phyloP scores from a whole-genome alignment of 306 rosid species.

The Abrus precatorius region DNA sequence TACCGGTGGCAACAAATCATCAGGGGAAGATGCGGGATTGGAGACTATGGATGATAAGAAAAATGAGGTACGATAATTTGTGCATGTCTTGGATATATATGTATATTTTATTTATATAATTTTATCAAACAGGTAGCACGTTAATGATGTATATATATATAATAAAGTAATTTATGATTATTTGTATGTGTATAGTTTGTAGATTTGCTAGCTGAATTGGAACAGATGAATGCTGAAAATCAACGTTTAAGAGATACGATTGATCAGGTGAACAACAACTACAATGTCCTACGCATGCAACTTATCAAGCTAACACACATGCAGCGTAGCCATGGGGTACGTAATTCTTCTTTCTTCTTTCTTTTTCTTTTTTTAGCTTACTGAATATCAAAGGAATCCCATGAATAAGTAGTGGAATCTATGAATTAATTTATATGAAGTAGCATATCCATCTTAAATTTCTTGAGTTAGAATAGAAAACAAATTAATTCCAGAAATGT shows the following conservation, averaged over 20 bases:
- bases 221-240: constrained; percentile 60
- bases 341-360: not conserved
- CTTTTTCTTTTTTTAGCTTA: not conserved
- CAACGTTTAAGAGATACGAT: constrained; percentile 59
- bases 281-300: constrained; percentile 55
- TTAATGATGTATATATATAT: not conserved
- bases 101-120: not conserved
- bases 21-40: constrained; percentile 52
- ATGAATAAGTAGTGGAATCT: not conserved
- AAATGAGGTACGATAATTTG: constrained; percentile 22
- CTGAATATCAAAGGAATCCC: not conserved
- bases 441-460: not conserved
- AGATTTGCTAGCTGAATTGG: constrained; percentile 57
- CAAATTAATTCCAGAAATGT: not conserved
- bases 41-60: constrained; percentile 48
- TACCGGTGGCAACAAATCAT: constrained; percentile 46
- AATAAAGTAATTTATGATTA: too few relatives aligned
- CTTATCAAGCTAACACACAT: constrained; percentile 43
- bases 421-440: not conserved
- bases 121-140: not conserved
- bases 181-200: constrained; percentile 44
- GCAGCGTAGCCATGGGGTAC: constrained; percentile 47
- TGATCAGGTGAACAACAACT: constrained; percentile 56
- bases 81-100: not conserved
- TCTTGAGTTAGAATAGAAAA: too few relatives aligned